Base-by-base conservation (phyloP, 441 rosid species). In the Pelargonium fulgidum region DNA sequence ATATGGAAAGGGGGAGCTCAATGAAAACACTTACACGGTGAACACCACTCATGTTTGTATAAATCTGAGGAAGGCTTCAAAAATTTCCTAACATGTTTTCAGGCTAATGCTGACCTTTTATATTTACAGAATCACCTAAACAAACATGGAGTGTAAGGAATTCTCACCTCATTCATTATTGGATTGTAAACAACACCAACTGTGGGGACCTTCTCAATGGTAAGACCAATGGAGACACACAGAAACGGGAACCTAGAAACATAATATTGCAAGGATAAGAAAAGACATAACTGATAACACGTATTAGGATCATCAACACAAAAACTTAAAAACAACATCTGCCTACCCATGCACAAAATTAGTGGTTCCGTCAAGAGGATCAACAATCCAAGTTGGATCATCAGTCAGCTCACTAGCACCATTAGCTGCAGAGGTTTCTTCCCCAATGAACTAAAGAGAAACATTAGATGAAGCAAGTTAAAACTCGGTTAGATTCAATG, bases 301-400 rank as follows among this genome's bases (percentile, higher is more conserved):
- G 54, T 62, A 44, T 71, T 36, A 16, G 48, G 16, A 68, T 67
- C 58, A 62, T 65, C 20, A 78, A 41, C 22, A 16, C 3, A 3
- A 0, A 45, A 64, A 52, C 71, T 44, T 0, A 22, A 33, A 45
- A 45, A 45, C 1, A 12, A 45, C 5, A 45, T 45, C 2, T 56
- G 69, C 48, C 72, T 84, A 92, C 99, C 97, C 94, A 65, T 94
- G 99, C 72, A 94, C 99, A 70, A 94, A 94, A 74, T 91, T 94
- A 22, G 97, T 90, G 13, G 99, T 94, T 81, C 97, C 99, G 77
- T 94, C 99, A 80, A 94, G 99, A 75, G 99, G 99, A 80, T 94
- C 99, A 75, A 91, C 97, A 39, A 94, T 88, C 99, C 97, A 94
- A 29, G 97, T 94, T 4, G 97, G 96, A 65, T 91, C 97, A 50